A percentile compares a stretch with the other conserved stretches of the same genome.
phyloP scores from a whole-genome alignment of 2,329 filamentous ascomycete species.

The Aureobasidium leucospermi region DNA sequence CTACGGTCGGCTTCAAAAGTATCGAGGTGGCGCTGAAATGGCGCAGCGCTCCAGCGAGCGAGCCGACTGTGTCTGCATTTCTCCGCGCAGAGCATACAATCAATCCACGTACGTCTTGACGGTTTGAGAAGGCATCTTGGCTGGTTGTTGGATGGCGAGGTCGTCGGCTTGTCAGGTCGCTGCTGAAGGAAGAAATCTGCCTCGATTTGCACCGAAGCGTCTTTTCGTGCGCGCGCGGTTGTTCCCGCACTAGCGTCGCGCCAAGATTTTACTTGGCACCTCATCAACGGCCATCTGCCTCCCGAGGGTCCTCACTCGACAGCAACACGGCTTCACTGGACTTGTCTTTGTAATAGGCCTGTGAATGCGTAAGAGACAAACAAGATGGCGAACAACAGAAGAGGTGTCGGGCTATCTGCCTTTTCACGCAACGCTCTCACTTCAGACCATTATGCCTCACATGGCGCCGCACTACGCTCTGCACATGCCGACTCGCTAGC shows the following conservation, averaged over 20 bases:
- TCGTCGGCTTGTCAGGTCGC: slow-evolving; percentile 13
- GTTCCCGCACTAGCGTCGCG: neutral
- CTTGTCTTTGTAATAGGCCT: neutral
- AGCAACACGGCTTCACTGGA: neutral
- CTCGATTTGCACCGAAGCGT: slow-evolving; percentile 11
- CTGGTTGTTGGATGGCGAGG: slow-evolving; percentile 21
- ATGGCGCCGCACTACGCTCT: slow-evolving; percentile 79
- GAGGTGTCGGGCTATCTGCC: slow-evolving; percentile 83
- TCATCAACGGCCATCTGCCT: neutral
- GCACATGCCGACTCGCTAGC: slow-evolving; percentile 79
- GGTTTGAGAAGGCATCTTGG: slow-evolving; percentile 47
- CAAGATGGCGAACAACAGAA: slow-evolving; percentile 47
- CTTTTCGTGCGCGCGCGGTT: slow-evolving; percentile 9
- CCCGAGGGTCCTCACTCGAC: neutral
- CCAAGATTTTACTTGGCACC: neutral
- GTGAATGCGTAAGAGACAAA: neutral
- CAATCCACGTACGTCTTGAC: slow-evolving; percentile 53
- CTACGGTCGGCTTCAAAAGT: slow-evolving; percentile 15
- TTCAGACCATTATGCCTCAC: slow-evolving; percentile 80
- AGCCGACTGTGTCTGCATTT: slow-evolving; percentile 69
- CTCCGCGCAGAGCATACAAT: slow-evolving; percentile 32
- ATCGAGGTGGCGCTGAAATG: slow-evolving; percentile 68
- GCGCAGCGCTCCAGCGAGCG: slow-evolving; percentile 62
- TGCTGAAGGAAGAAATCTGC: slow-evolving; percentile 4
- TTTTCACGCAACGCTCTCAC: slow-evolving; percentile 81